phyloP scores from a whole-genome alignment of 768 basidiomycete species.

The Basidioascus undulatus region DNA sequence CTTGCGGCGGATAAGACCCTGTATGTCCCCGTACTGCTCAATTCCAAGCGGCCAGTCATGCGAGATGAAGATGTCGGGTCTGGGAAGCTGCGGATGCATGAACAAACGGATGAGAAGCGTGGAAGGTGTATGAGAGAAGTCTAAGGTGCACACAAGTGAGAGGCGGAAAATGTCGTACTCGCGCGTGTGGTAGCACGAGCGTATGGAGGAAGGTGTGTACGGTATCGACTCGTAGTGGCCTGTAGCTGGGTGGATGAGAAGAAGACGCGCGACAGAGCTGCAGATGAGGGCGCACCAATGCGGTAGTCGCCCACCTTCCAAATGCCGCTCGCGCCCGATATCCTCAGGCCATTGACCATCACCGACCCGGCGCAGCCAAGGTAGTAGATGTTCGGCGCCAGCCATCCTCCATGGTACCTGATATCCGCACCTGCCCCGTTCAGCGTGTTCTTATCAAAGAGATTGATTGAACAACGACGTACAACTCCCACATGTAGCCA shows the following conservation, averaged over 20 bases:
- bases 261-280: not conserved
- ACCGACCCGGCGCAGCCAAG: slow-evolving; percentile 78
- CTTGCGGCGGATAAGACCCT: slow-evolving; percentile 42
- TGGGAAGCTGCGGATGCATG: slow-evolving; percentile 24
- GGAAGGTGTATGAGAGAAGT: not conserved
- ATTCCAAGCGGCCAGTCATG: slow-evolving; percentile 91
- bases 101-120: not conserved
- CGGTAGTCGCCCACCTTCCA: slow-evolving; percentile 54
- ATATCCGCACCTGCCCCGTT: not conserved
- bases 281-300: slow-evolving; percentile 26
- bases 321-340: slow-evolving; percentile 81
- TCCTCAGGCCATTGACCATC: slow-evolving; percentile 60
- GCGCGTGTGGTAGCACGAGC: slow-evolving; percentile 75
- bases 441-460: not conserved
- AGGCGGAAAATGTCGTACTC: slow-evolving; percentile 60
- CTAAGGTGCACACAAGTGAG: not conserved
- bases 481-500: slow-evolving; percentile 92
- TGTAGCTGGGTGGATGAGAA: slow-evolving; percentile 5
- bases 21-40: slow-evolving; percentile 50
- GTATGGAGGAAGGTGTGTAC: slow-evolving; percentile 42
- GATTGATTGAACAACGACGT: slow-evolving; percentile 15
- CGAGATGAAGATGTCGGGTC: slow-evolving; percentile 55
- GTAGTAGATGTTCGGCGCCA: slow-evolving; percentile 90
- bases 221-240: slow-evolving; percentile 61
- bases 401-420: slow-evolving; percentile 90